These are phyloP conservation scores for Kernera saxatilis DNA, from an alignment of 345 rosid genomes.

Conservation along the genomic window DNA sequence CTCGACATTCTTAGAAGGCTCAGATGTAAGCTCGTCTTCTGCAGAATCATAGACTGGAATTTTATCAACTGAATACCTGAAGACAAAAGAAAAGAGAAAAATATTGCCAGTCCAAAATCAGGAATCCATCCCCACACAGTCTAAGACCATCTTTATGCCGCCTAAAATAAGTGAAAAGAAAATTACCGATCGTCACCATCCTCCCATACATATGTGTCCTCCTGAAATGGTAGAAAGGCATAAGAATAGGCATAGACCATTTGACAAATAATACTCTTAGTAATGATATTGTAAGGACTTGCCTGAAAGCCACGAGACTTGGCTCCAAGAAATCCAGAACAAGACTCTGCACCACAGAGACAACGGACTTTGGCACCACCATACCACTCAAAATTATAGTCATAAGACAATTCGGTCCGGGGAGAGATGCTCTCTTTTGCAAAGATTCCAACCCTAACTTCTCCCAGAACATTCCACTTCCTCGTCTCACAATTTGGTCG, in stretches of 20 bases:
- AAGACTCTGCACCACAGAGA: constrained; percentile 77
- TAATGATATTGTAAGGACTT: background rate
- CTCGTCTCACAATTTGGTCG: constrained; percentile 97
- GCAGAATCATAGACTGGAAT: constrained; percentile 91
- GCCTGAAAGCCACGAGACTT: constrained; percentile 99
- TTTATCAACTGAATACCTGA: constrained; percentile 86
- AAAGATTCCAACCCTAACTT: constrained; percentile 92
- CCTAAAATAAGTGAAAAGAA: background rate
- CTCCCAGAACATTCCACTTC: constrained; percentile 92
- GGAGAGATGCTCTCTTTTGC: constrained; percentile 68
- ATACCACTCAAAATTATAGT: constrained; percentile 95
- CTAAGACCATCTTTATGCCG: background rate
- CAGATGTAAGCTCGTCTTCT: constrained; percentile 79
- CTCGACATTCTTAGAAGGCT: constrained; percentile 41
- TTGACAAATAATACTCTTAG: background rate
- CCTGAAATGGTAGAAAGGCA: constrained; percentile 37
- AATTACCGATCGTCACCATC: constrained; percentile 82
- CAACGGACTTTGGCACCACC: constrained; percentile 98
- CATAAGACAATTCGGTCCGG: constrained; percentile 73
- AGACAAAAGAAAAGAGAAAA: constrained; percentile 4
- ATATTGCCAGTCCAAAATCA: background rate
- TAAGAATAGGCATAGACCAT: background rate
- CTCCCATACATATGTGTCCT: constrained; percentile 95
- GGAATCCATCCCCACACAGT: background rate
- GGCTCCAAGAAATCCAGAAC: constrained; percentile 97